Evolutionary conservation across 2,329 filamentous ascomycete genomes (phyloP), one percentile per base, ranked within the genome.

Genomic region (Pezicula radicicola): DNA sequence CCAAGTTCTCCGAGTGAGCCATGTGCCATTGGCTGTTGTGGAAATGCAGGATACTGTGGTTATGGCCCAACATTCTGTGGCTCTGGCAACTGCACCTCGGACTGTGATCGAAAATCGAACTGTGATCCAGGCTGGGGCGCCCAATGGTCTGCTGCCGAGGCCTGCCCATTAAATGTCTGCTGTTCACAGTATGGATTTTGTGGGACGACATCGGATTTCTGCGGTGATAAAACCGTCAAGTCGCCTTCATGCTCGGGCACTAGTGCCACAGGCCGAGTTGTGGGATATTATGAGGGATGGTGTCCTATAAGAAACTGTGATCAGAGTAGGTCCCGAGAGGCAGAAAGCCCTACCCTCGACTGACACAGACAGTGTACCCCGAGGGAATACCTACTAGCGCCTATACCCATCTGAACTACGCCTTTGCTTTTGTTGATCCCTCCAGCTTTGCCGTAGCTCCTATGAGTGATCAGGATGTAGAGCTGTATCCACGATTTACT

Each of bases 361-460:
- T 36, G 13, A 27, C 36, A 40, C 21, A 46, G 41, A 46, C 28
- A 37, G 25, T n/a, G 13, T 25, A 36, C 15, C 50, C 39, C 16
- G 44, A 52, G 25, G 13, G n/a, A n/a, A 8, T 55, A 2, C 58
- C 59, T 1, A 12, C 63, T 15, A 63, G 60, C 10, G 49, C 19
- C 59, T 65, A 46, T 25, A 67, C 60, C 1, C 63, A 66, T 28
- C n/a, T 72, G 35, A 71, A 72, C 56, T 70, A 63, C 47, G 70
- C 73, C 0, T 77, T 76, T 51, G 70, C 66, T 0, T 67, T 66
- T 30, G 67, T 76, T 46, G 66, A 75, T 43, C 67, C 73, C 0
- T 41, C 45, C 0, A 67, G 66, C 1, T 71, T 59, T 44, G 47
- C 53, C 0, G 49, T 61, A 5, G 51, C 53, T 1, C 62, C 69